Percentiles rank a stretch among this genome's conserved stretches.
These are phyloP conservation scores for Huntiella abstrusa DNA, from an alignment of 2,329 filamentous ascomycete genomes.

Conservation along the genomic window DNA sequence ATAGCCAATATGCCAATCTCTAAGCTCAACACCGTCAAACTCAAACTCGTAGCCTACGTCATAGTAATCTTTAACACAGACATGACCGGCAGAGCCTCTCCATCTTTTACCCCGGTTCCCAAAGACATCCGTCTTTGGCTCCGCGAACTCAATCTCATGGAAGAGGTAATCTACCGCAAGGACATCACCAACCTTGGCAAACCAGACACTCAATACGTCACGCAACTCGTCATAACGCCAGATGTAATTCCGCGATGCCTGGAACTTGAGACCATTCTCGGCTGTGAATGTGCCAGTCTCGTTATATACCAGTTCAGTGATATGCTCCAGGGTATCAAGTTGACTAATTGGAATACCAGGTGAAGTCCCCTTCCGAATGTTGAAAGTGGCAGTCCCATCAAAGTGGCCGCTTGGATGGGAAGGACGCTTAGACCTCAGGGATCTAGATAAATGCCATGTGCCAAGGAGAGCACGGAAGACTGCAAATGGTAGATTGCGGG, in stretches of 20 bases:
- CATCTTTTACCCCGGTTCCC: conserved; percentile 24
- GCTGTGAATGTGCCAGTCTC: conserved; percentile 48
- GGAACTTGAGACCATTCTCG: conserved; percentile 35
- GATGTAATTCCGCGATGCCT: conserved; percentile 46
- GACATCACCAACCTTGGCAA: conserved; percentile 44
- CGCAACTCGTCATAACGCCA: conserved; percentile 47
- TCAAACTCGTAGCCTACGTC: conserved; percentile 49
- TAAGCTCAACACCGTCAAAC: conserved; percentile 37
- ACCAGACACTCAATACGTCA: conserved; percentile 54
- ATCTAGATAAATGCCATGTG: conserved; percentile 43
- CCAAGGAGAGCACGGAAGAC: conserved; percentile 56
- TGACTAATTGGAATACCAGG: not conserved
- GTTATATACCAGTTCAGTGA: conserved; percentile 45
- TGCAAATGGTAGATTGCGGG: conserved; percentile 40
- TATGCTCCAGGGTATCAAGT: conserved; percentile 16
- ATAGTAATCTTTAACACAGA: conserved; percentile 56
- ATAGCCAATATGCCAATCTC: conserved; percentile 42
- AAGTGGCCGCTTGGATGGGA: conserved; percentile 47
- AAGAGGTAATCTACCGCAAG: conserved; percentile 53
- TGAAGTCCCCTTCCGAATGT: conserved; percentile 21
- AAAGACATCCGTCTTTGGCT: conserved; percentile 15
- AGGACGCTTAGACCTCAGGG: conserved; percentile 32
- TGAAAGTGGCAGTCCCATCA: conserved; percentile 44
- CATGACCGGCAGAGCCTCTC: conserved; percentile 46
- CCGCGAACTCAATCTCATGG: conserved; percentile 47